Conservation (phyloP, 805 yeast genomes). For the Starmera caribaea region DNA sequence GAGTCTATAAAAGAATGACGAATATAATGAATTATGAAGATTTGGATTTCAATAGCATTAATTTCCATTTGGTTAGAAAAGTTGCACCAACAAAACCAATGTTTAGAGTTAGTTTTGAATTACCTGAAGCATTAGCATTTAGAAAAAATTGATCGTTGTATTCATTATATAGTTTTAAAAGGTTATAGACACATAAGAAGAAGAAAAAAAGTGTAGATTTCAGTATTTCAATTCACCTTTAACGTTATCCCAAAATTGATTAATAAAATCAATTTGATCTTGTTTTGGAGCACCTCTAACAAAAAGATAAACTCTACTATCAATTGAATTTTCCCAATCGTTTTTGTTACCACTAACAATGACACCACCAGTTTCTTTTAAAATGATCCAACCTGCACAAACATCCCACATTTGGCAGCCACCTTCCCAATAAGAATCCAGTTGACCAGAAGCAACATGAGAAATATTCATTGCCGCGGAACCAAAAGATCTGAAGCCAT, state of each 20-base stretch:
- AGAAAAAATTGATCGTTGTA: slow-evolving; percentile 6
- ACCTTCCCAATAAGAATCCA: slow-evolving; percentile 62
- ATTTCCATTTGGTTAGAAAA: slow-evolving; percentile 79
- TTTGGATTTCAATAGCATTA: slow-evolving; percentile 34
- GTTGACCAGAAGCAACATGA: slow-evolving; percentile 45
- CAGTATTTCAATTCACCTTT: slow-evolving; percentile 35
- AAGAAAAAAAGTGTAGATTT: not conserved
- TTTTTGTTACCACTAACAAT: slow-evolving; percentile 46
- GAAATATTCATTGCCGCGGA: slow-evolving; percentile 58
- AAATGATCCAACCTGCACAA: slow-evolving; percentile 57
- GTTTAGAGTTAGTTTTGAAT: slow-evolving; percentile 76
- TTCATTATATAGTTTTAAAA: not conserved
- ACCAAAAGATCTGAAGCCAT: slow-evolving; percentile 53
- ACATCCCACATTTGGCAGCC: slow-evolving; percentile 68
- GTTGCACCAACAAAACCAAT: slow-evolving; percentile 97
- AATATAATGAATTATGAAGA: slow-evolving; percentile 35
- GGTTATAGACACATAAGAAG: not conserved
- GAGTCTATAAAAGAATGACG: slow-evolving; percentile 49
- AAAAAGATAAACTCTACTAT: slow-evolving; percentile 45
- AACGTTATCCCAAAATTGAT: slow-evolving; percentile 41
- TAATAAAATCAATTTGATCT: slow-evolving; percentile 35
- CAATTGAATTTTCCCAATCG: slow-evolving; percentile 38
- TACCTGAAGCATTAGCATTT: slow-evolving; percentile 64
- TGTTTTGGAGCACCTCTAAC: slow-evolving; percentile 37
- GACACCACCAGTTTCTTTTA: slow-evolving; percentile 49